phyloP scores from a whole-genome alignment of 1,139 yeast genomes.

The Hansenula lynferdii region DNA sequence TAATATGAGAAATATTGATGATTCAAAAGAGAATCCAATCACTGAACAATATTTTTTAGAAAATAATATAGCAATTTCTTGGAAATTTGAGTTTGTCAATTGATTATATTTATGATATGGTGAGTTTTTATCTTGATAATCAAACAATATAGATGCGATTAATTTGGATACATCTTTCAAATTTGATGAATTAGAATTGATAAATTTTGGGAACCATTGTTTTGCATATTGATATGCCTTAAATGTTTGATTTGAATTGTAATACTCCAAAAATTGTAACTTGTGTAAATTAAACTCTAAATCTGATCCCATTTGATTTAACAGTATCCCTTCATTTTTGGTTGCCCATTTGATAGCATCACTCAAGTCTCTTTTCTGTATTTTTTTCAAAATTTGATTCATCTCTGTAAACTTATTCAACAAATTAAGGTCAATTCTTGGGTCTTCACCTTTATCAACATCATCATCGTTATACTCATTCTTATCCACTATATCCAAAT shows the following conservation, averaged over 20 bases:
- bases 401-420: conserved; percentile 16
- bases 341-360: conserved; percentile 22
- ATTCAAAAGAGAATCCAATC: conserved; percentile 60
- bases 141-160: conserved; percentile 43
- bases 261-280: conserved; percentile 38
- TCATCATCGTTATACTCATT: neutral
- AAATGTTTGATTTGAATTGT: conserved; percentile 4
- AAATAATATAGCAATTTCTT: conserved; percentile 46
- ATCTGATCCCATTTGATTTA: conserved; percentile 27
- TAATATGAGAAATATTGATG: conserved; percentile 63
- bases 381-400: conserved; percentile 15
- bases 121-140: conserved; percentile 29
- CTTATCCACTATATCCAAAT: conserved; percentile 17
- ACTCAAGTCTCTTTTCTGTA: conserved; percentile 11
- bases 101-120: conserved; percentile 32
- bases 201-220: conserved; percentile 11
- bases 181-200: conserved; percentile 5
- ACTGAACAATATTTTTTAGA: conserved; percentile 64
- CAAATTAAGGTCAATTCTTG: conserved; percentile 6
- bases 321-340: conserved; percentile 11
- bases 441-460: conserved; percentile 1
- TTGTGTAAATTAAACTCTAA: conserved; percentile 63
- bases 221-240: conserved; percentile 14
- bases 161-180: conserved; percentile 48
- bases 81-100: conserved; percentile 28